Conservation (phyloP, 2,329 filamentous ascomycete species). For the Calycina marina region DNA sequence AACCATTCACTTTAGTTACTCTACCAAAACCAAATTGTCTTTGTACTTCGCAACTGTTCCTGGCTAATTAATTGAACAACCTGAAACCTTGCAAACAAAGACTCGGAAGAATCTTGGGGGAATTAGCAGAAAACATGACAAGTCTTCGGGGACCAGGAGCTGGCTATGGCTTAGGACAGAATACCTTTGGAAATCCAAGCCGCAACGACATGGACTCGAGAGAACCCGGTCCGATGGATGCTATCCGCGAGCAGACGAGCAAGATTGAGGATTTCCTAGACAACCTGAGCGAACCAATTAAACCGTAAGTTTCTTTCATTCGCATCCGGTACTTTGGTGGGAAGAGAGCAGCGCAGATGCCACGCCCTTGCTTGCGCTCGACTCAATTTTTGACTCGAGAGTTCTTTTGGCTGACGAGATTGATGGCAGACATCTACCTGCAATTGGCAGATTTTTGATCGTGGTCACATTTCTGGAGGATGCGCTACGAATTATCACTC, state of each 20-base stretch:
- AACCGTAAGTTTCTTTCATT: slow-evolving; percentile 55
- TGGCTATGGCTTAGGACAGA: slow-evolving; percentile 26
- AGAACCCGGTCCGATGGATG: slow-evolving; percentile 46
- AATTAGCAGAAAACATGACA: slow-evolving; percentile 21
- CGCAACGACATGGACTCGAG: slow-evolving; percentile 17
- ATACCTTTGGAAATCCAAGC: slow-evolving; percentile 23
- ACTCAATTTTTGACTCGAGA: slow-evolving; percentile 3
- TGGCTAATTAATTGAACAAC: too few relatives aligned
- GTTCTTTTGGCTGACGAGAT: not conserved
- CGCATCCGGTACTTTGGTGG: too few relatives aligned
- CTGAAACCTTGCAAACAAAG: too few relatives aligned
- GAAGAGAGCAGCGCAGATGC: too few relatives aligned
- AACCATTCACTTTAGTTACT: too few relatives aligned
- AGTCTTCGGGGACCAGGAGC: slow-evolving; percentile 48
- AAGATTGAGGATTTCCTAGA: slow-evolving; percentile 95
- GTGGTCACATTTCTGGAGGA: slow-evolving; percentile 98
- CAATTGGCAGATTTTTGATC: slow-evolving; percentile 92
- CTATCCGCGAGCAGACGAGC: slow-evolving; percentile 87
- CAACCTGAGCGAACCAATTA: slow-evolving; percentile 74
- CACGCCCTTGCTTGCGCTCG: slow-evolving; percentile 1
- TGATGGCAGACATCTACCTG: slow-evolving; percentile 69
- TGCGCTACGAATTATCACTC: slow-evolving; percentile 86
- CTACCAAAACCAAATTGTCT: too few relatives aligned
- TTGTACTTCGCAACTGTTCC: too few relatives aligned
- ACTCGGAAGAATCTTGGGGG: too few relatives aligned